These are phyloP conservation scores for Chlorella ohadii DNA, from an alignment of 139 green algal species.

Conservation along the genomic window DNA sequence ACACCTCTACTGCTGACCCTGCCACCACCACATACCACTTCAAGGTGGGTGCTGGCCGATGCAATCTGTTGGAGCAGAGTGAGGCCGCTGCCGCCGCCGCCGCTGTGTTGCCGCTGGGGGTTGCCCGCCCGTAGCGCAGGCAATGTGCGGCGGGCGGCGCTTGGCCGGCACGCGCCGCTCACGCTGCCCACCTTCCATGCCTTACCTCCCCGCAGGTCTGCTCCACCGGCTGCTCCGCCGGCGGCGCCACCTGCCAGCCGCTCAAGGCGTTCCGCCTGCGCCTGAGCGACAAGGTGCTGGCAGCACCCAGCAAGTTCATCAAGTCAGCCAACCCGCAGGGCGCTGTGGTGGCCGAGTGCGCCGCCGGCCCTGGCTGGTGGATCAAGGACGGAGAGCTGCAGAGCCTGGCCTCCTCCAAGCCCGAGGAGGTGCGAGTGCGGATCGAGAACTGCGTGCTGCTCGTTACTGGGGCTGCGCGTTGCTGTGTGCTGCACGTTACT, in stretches of 20 bases:
- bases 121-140: not conserved
- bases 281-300: conserved; percentile 14
- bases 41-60: not conserved
- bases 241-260: conserved; percentile 3
- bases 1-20: conserved; percentile 7
- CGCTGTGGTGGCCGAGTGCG: not conserved
- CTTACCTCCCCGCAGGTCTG: conserved; percentile 5
- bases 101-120: no score
- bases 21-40: conserved; percentile 31
- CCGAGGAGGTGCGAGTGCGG: not conserved
- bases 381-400: not conserved
- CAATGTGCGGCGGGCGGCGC: not conserved
- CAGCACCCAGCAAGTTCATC: not conserved
- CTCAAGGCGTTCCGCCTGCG: conserved; percentile 25
- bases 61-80: no score
- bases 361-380: conserved; percentile 12
- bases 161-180: not conserved
- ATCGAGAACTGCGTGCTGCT: no score
- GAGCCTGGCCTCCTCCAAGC: not conserved
- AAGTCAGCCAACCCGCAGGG: not conserved
- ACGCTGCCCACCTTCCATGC: not conserved
- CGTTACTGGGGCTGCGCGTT: no score
- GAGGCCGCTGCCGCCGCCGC: not conserved
- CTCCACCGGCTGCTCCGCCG: not conserved
- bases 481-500: not conserved